Conservation (phyloP, 2,329 filamentous ascomycete genomes). For the Colletotrichum higginsianum region DNA sequence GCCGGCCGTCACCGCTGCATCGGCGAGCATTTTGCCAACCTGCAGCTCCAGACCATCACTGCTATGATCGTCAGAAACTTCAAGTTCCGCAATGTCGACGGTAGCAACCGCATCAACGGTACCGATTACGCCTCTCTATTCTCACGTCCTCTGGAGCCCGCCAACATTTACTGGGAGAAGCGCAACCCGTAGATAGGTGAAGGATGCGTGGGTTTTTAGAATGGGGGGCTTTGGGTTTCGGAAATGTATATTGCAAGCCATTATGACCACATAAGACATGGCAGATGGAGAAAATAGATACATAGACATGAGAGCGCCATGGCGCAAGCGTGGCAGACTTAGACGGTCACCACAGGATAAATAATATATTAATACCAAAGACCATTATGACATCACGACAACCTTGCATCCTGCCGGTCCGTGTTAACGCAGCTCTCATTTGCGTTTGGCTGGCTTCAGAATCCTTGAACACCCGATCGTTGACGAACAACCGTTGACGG, state of each 20-base stretch:
- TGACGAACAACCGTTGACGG: background rate
- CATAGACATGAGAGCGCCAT: conserved; percentile 38
- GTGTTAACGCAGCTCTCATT: background rate
- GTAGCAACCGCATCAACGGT: conserved; percentile 77
- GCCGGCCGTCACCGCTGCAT: conserved; percentile 95
- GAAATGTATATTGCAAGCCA: conserved; percentile 34
- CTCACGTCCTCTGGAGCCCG: conserved; percentile 80
- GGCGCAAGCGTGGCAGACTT: conserved; percentile 22
- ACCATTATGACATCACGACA: conserved; percentile 37
- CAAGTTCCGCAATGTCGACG: conserved; percentile 83
- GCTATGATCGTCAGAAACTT: conserved; percentile 83
- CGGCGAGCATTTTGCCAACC: conserved; percentile 95
- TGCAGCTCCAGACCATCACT: conserved; percentile 89
- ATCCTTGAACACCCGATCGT: background rate
- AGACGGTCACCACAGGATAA: conserved; percentile 29
- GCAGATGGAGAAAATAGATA: conserved; percentile 10
- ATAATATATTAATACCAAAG: conserved; percentile 36
- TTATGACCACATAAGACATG: conserved; percentile 31
- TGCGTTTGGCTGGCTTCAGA: background rate
- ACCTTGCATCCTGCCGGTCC: background rate
- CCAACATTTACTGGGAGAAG: conserved; percentile 82
- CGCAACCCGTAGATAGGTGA: conserved; percentile 58
- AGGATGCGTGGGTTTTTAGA: background rate
- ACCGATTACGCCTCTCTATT: conserved; percentile 81
- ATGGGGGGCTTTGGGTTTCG: conserved; percentile 2